Evolutionary conservation across 2,329 filamentous ascomycete genomes (phyloP).

Genomic region (Claviceps africana): DNA sequence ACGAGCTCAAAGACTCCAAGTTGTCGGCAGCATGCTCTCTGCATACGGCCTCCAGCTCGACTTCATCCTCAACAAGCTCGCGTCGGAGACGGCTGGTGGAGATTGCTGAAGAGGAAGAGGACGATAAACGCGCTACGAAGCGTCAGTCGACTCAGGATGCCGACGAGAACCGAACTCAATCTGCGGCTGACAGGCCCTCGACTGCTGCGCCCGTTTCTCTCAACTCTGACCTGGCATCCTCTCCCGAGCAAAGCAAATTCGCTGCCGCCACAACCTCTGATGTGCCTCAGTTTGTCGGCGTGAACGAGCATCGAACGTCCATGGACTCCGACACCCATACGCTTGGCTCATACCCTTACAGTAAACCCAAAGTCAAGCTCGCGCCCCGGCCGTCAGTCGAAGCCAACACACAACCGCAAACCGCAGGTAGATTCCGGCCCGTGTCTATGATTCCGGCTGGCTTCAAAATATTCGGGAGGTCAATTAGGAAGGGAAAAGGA

Average conservation of each 20-base stretch:
- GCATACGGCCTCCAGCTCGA: slow-evolving; percentile 75
- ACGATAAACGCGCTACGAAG: slow-evolving; percentile 47
- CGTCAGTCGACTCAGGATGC: slow-evolving; percentile 41
- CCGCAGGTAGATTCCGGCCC: slow-evolving; percentile 49
- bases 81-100: slow-evolving; percentile 69
- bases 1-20: slow-evolving; percentile 75
- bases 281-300: slow-evolving; percentile 38
- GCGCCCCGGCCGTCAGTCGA: slow-evolving; percentile 71
- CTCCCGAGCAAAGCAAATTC: slow-evolving; percentile 37
- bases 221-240: slow-evolving; percentile 36
- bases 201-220: slow-evolving; percentile 29
- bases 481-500: slow-evolving; percentile 31
- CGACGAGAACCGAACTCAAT: slow-evolving; percentile 14
- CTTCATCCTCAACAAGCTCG: slow-evolving; percentile 72
- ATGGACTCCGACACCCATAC: slow-evolving; percentile 36
- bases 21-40: slow-evolving; percentile 80
- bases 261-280: slow-evolving; percentile 30
- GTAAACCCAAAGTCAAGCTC: slow-evolving; percentile 75
- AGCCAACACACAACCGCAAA: slow-evolving; percentile 45
- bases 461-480: slow-evolving; percentile 55
- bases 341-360: slow-evolving; percentile 29
- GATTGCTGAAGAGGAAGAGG: slow-evolving; percentile 86
- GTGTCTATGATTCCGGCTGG: slow-evolving; percentile 69
- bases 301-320: slow-evolving; percentile 29
- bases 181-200: slow-evolving; percentile 14